Conservation (phyloP, 257 asterid genomes). For the Vinca minor region DNA sequence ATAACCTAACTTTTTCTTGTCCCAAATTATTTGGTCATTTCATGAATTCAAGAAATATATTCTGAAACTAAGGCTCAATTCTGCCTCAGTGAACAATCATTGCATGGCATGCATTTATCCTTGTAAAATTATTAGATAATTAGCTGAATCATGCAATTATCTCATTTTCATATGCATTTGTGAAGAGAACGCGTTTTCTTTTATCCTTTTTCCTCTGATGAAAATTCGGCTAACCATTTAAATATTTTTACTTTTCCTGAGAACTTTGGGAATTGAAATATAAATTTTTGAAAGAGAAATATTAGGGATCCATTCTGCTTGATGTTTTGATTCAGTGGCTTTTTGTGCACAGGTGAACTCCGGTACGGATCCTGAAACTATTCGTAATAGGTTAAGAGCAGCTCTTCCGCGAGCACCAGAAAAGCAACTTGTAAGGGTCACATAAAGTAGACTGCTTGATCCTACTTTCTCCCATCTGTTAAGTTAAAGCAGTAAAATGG, state of each 20-base stretch:
- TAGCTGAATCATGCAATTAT: not conserved
- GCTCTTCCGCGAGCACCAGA: constrained; percentile 87
- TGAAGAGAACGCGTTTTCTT: not conserved
- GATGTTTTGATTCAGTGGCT: constrained; percentile 16
- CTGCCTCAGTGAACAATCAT: not conserved
- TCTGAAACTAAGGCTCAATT: too few relatives aligned
- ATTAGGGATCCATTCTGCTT: not conserved
- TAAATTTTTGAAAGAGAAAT: not conserved
- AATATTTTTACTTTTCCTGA: not conserved
- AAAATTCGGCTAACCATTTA: not conserved
- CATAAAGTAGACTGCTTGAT: constrained; percentile 4
- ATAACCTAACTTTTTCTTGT: too few relatives aligned
- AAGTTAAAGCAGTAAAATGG: not conserved
- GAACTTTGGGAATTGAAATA: not conserved
- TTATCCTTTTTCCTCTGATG: not conserved
- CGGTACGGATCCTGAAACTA: constrained; percentile 71
- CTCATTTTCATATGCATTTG: not conserved
- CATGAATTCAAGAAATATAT: too few relatives aligned
- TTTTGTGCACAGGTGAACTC: constrained; percentile 66
- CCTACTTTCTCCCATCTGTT: not conserved
- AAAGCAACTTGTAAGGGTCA: constrained; percentile 73
- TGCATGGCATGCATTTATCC: not conserved
- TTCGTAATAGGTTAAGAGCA: constrained; percentile 58
- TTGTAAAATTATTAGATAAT: too few relatives aligned
- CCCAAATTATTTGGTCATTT: too few relatives aligned